Conservation (phyloP, 345 rosid species). For the Hevea brasiliensis region DNA sequence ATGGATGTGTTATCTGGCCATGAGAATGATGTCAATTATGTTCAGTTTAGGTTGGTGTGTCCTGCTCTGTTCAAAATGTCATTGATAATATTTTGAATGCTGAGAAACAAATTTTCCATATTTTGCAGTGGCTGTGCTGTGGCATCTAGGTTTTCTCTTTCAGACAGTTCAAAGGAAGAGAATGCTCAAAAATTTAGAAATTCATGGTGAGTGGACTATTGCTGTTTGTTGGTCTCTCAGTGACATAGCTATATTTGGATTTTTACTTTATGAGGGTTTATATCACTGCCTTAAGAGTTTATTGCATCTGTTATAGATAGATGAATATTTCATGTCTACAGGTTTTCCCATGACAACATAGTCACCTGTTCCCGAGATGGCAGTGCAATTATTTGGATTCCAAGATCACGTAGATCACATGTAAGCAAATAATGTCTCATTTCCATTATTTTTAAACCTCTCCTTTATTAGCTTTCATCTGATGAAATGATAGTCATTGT, state of each 20-base stretch:
- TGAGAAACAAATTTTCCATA: conserved; percentile 21
- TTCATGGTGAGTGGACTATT: conserved; percentile 56
- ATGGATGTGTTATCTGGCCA: conserved; percentile 90
- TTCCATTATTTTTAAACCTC: not conserved
- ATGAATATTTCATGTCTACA: conserved; percentile 33
- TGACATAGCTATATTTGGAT: not conserved
- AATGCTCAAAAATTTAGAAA: conserved; percentile 77
- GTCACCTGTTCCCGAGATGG: conserved; percentile 99
- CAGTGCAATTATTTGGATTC: conserved; percentile 99
- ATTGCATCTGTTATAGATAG: too few species aligned
- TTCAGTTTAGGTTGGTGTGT: conserved; percentile 81
- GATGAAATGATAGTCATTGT: not conserved
- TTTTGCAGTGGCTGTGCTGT: conserved; percentile 89
- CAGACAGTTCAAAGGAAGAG: conserved; percentile 77
- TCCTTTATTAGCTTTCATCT: not conserved
- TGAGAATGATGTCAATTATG: conserved; percentile 98
- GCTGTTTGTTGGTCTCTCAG: not conserved
- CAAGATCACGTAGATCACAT: conserved; percentile 88
- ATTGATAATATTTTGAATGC: not conserved
- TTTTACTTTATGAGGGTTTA: not conserved
- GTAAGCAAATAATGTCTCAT: conserved; percentile 42
- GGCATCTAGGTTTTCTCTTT: conserved; percentile 65
- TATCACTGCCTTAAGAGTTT: too few species aligned
- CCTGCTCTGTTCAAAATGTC: conserved; percentile 4
- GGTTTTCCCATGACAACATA: conserved; percentile 91